Conservation (phyloP, 257 asterid genomes). For the Solanum arcanum region DNA sequence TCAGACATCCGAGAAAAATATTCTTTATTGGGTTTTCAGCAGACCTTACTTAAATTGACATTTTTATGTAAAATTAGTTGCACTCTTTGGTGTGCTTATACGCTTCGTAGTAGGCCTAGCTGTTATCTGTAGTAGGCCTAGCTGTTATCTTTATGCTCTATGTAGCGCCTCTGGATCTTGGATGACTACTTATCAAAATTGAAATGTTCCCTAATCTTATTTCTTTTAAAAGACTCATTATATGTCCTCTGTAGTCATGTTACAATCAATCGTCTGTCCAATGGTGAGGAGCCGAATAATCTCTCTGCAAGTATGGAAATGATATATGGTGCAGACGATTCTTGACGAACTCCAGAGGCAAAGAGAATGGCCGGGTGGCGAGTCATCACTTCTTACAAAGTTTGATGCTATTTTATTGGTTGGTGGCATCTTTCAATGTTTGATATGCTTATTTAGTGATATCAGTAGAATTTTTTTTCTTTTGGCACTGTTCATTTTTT, state of each 20-base stretch:
- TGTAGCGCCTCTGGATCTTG: not conserved
- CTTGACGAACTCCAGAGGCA: not conserved
- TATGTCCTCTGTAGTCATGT: not conserved
- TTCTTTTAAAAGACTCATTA: not conserved
- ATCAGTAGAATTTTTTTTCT: not conserved
- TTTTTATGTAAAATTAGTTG: not conserved
- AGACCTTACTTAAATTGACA: not conserved
- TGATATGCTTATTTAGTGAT: not conserved
- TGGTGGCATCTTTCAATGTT: not conserved
- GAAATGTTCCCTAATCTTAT: not conserved
- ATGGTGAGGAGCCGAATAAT: not conserved
- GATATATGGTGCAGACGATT: not conserved
- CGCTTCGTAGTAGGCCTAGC: not conserved
- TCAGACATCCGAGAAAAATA: not conserved
- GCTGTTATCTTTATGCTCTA: not conserved
- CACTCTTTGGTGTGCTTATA: not conserved
- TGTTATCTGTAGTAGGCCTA: not conserved
- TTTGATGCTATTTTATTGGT: not conserved
- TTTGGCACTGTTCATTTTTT: not conserved
- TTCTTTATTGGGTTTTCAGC: not conserved
- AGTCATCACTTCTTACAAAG: too few species aligned
- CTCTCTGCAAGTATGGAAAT: not conserved
- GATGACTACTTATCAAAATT: not conserved
- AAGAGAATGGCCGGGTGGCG: not conserved
- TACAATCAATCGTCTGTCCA: not conserved